Evolutionary conservation across 805 yeast genomes (phyloP), one percentile per base, ranked within the genome.

Genomic region (Jamesozyma gamospora): DNA sequence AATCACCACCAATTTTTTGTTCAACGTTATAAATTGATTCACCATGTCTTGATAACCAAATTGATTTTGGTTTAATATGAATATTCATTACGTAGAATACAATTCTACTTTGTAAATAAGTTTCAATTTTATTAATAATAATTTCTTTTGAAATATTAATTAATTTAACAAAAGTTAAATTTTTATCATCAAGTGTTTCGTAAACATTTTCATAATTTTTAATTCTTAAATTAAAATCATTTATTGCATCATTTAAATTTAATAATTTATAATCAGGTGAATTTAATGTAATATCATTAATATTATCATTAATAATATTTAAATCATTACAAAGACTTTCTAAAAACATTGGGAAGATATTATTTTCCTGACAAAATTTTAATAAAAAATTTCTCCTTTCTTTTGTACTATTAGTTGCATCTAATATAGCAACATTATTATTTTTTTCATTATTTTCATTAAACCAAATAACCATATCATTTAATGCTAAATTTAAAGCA

Each of bases 1-100:
- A 83, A 65, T 90, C 96, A 16, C 97, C 98, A 27, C 98, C 98
- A 47, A 92, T 84, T 61, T 86, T 86, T 25, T 96, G 96, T 36
- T 87, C 87, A 42, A 92, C 70, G 60, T 92, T 92, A 65, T 80
- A 92, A 57, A 78, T 79, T 2, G 94, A 82, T 64, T 92, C 98
- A 21, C 98, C 98, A 55, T 92, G 98, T 51, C 98, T 75, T 36
- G 95, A 84, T 36, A 92, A 70, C 90, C 95, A 92, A 45, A 92
- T 87, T 47, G 81, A 74, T 46, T 97, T 74, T 21, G 96, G 95
- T 58, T 85, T 84, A 51, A 87, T 83, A 60, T 88, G 96, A 50
- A 92, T 67, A 56, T 92, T 92, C 96, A 92, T 88, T 32, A 92
- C 85, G 58, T 87, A 92, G 63, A 87, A 92, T 15, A 88, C 96